Evolutionary conservation across 768 basidiomycete species (phyloP), one percentile per base, ranked within the genome.

Genomic region (Pleurotus citrinopileatus): DNA sequence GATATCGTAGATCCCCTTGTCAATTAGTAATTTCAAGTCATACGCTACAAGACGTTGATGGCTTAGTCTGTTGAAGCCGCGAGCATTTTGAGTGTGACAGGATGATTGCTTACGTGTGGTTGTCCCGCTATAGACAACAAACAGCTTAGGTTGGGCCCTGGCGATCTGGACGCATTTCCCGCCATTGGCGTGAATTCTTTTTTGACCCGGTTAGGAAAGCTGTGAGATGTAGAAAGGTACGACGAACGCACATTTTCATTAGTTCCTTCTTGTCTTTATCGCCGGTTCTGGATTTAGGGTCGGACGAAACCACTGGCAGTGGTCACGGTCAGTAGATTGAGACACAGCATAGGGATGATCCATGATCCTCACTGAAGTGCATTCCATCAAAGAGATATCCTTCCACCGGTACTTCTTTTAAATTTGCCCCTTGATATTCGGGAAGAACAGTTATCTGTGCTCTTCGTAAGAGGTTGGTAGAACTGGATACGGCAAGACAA

Each of bases 261-360:
- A 96, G 65, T 5, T 85, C 80, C 54, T 75, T 76, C 65, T 88
- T 91, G 61, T 91, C 86, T 50, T 85, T 71, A 23, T 84, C 82
- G 6, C 81, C 82, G 1, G 78, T 85, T 59, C 70, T 78, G 19
- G 80, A 91, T 66, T 83, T 87, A 0, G 88, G 87, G 65, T 91
- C 87, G 3, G 87, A 82, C 57, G 84, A 77, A 3, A 92, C 85
- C 66, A 89, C 90, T 92, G 53, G n/a, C 23, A 57, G 44, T 15
- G 32, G 27, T 22, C 42, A 22, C 22, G 27, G 10, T 25, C 27
- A 19, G 8, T 1, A 40, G 38, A 40, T n/a, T 9, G 17, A 12
- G 12, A 40, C 17, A 4, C 8, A 42, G 19, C 3, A 43, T 9
- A 19, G 7, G 44, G 19, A 26, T 20, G 44, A 46, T n/a, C n/a